Evolutionary conservation across 2,329 filamentous ascomycete species (phyloP), one percentile per base, ranked within the genome.

Genomic region (Scedosporium boydii): DNA sequence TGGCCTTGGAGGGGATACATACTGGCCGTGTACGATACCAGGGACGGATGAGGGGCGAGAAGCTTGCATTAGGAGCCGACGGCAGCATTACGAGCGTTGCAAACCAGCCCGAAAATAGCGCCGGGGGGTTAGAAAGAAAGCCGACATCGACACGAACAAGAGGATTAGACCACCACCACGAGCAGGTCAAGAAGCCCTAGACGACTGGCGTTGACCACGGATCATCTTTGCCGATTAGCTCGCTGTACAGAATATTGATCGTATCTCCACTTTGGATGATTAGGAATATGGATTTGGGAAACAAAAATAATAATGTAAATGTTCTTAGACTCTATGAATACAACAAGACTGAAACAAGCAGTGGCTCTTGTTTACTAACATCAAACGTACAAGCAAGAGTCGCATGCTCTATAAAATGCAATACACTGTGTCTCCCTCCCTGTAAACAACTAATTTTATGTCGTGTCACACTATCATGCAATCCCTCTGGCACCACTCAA

Each of bases 291-390:
- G 34, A 38, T 38, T 38, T 38, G 34, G 34, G 34, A 38, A 38
- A 38, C 34, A 38, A 48, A 21, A 21, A 7, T 48, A 46, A 46
- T 46, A 48, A 21, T 18, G 44, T n/a, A n/a, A 48, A 48, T 48
- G 44, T 48, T 21, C 9, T 21, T 7, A 18, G 44, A 48, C 9
- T 48, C 44, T 48, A 48, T 44, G 58, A 59, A 64, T 58, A 58
- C 59, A 60, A 29, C 29, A 56, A 60, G 44, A 59, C 62, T 42
- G 58, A 63, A 56, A 56, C 60, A 60, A 44, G 18, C 41, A 51
- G 18, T 59, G 58, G 26, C 59, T 42, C 57, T 51, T n/a, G 16
- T 48, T 42, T 61, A 26, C 26, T 6, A 44, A 27, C n/a, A 18
- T 48, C 5, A 6, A 48, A n/a, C 16, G 16, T n/a, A 21, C 9